Evolutionary conservation across 2,329 filamentous ascomycete species (phyloP).

Genomic region (Cladosporium sp.): DNA sequence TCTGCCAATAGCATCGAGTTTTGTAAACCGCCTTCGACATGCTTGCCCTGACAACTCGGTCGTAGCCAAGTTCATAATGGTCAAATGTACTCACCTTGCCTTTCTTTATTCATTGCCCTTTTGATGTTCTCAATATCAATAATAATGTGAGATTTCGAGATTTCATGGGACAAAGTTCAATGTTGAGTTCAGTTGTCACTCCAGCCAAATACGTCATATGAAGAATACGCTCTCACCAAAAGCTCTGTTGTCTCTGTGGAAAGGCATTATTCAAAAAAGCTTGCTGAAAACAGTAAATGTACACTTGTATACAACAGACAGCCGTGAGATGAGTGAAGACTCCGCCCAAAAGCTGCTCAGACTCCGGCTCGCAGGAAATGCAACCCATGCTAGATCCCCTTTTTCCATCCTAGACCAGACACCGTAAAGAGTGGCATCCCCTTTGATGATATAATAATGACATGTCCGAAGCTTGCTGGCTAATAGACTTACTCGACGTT

Average conservation of each 20-base stretch:
- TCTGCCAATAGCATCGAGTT: too few species aligned
- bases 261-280: not conserved
- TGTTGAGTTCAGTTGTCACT: not conserved
- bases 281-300: slow-evolving; percentile 20
- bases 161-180: not conserved
- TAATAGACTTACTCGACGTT: slow-evolving; percentile 16
- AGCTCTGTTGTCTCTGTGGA: not conserved
- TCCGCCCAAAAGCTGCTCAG: slow-evolving; percentile 10
- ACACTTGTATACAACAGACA: slow-evolving; percentile 22
- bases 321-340: slow-evolving; percentile 5
- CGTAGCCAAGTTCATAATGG: too few species aligned
- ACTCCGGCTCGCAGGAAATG: slow-evolving; percentile 18
- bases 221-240: not conserved
- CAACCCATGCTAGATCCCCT: slow-evolving; percentile 16
- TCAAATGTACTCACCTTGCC: too few species aligned
- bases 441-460: slow-evolving; percentile 7
- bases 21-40: too few species aligned
- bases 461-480: not conserved
- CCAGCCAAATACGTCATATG: not conserved
- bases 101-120: too few species aligned
- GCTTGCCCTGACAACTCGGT: too few species aligned
- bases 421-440: not conserved
- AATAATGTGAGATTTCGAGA: not conserved
- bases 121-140: too few species aligned
- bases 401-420: not conserved